Evolutionary conservation across 2,329 filamentous ascomycete genomes (phyloP), one percentile per base, ranked within the genome.

Genomic region (Sarocladiaceae sp.): DNA sequence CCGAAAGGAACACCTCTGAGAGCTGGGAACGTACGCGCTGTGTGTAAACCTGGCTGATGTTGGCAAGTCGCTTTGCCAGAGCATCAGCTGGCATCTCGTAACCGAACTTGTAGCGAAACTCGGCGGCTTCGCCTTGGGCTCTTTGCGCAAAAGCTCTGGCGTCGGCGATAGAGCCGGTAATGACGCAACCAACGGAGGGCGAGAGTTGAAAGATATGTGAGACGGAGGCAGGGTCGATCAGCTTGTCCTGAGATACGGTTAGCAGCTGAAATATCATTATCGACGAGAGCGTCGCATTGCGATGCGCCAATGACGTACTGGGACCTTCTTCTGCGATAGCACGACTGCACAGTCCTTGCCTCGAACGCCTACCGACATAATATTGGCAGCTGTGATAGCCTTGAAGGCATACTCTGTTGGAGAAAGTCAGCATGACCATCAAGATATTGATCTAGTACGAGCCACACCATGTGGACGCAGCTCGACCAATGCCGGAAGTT

Each of bases 21-120:
- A 7, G 6, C 33, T 31, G n/a, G 8, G 25, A 25, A 35, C 75
- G 67, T 69, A 97, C 94, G 71, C 91, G 80, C 76, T 99, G 94
- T 62, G 94, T 99, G 74, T 97, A 99, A 59, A 99, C 94, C 74
- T 99, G 94, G 73, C 90, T 97, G 77, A 99, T 97, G 75, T 99
- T 99, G 69, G 94, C 94, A 73, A 99, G 78, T 68, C 94, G 84
- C 83, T 99, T 99, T 59, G 94, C 90, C 65, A 99, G 76, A 50
- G 91, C 94, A 73, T 99, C 94, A 71, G 91, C 96, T 55, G 94
- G 94, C 94, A 99, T 99, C 79, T 99, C 94, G 73, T 99, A 99
- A 65, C 94, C 94, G 69, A 84, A 96, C 77, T 97, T 97, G 84
- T 99, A 99, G 73, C 86, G 85, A 77, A 99, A 99, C 69, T 99